Conservation (phyloP, 345 rosid species). For the Hevea brasiliensis region DNA sequence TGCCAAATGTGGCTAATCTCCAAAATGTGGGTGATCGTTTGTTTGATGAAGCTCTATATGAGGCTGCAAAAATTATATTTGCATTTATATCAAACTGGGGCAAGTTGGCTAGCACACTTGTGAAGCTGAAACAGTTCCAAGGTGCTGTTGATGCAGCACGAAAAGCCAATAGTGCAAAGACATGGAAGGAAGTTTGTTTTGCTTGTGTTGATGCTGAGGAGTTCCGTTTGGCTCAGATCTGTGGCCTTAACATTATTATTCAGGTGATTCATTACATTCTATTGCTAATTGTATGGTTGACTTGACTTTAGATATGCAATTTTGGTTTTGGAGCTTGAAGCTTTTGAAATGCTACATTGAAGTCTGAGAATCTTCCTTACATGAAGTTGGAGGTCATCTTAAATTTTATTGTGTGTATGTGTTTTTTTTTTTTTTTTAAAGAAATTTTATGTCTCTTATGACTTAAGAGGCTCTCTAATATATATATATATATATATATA, state of each 20-base stretch:
- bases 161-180: constrained; percentile 97
- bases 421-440: no score
- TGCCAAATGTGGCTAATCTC: constrained; percentile 98
- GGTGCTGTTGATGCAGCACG: constrained; percentile 99
- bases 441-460: neutral
- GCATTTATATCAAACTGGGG: constrained; percentile 99
- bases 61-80: constrained; percentile 94
- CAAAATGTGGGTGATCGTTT: constrained; percentile 94
- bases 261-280: constrained; percentile 56
- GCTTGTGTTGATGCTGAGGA: constrained; percentile 99
- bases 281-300: neutral
- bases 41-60: constrained; percentile 78
- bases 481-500: no score
- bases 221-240: constrained; percentile 92
- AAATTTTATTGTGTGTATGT: neutral
- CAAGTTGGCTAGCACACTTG: constrained; percentile 90
- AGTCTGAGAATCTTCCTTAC: neutral
- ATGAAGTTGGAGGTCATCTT: neutral
- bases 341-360: neutral
- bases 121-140: constrained; percentile 92
- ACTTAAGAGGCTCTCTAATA: neutral
- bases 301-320: no score
- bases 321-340: neutral
- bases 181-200: constrained; percentile 99
- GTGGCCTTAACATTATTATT: constrained; percentile 90